These are phyloP conservation scores for Rehmannia glutinosa DNA, from an alignment of 257 asterid species.

Conservation along the genomic window DNA sequence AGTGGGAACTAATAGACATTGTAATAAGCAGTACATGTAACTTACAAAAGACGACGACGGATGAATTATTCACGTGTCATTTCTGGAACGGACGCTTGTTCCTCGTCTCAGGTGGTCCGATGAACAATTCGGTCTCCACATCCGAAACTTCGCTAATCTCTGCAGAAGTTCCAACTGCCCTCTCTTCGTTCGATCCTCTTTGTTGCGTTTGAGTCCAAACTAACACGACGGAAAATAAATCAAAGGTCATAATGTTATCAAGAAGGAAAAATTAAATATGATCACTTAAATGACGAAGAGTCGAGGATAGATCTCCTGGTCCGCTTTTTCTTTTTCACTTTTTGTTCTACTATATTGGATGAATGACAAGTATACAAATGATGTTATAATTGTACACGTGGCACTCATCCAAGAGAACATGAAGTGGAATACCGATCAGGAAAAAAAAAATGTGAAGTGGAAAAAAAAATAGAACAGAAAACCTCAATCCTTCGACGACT, in stretches of 20 bases:
- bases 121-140: conserved; percentile 84
- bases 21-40: neutral
- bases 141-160: conserved; percentile 73
- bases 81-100: conserved; percentile 33
- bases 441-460: no score
- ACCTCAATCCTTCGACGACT: no score
- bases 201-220: conserved; percentile 34
- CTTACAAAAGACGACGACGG: neutral
- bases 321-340: no score
- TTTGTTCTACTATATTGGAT: no score
- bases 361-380: no score
- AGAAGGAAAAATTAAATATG: neutral
- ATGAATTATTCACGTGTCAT: conserved; percentile 15
- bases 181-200: conserved; percentile 33
- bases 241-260: no score
- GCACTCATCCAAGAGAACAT: no score
- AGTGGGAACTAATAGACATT: neutral
- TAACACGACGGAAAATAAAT: neutral
- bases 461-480: no score
- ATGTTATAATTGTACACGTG: no score
- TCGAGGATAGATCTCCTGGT: no score
- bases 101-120: conserved; percentile 74
- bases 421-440: no score
- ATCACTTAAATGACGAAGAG: no score
- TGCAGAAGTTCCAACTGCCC: conserved; percentile 20